These are phyloP conservation scores for Geotrichum citri-aurantii DNA, from an alignment of 1,139 yeast genomes.

Conservation along the genomic window DNA sequence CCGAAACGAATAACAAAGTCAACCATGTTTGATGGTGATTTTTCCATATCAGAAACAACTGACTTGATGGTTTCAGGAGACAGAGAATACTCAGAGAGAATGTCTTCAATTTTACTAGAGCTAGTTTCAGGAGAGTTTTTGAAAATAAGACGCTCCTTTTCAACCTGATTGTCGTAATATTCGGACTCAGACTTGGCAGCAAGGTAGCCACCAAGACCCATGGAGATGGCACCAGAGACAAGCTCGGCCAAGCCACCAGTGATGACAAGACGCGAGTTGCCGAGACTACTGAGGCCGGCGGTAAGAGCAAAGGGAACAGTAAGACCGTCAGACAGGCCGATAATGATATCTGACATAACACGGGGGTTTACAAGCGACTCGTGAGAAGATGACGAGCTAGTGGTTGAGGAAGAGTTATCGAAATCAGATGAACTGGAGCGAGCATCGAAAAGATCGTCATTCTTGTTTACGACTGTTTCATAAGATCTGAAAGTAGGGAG, in stretches of 20 bases:
- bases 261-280: slow-evolving; percentile 65
- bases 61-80: slow-evolving; percentile 54
- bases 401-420: background rate
- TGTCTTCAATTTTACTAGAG: slow-evolving; percentile 57
- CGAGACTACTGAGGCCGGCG: slow-evolving; percentile 72
- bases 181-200: slow-evolving; percentile 78
- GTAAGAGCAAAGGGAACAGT: slow-evolving; percentile 83
- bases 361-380: slow-evolving; percentile 40
- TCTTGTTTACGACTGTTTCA: slow-evolving; percentile 22
- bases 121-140: slow-evolving; percentile 48
- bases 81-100: slow-evolving; percentile 64
- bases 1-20: slow-evolving; percentile 70
- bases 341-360: slow-evolving; percentile 71
- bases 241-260: slow-evolving; percentile 86
- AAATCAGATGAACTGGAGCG: slow-evolving; percentile 5
- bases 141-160: slow-evolving; percentile 54
- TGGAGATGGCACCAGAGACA: slow-evolving; percentile 76
- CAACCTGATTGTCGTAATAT: slow-evolving; percentile 45
- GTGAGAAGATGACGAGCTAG: slow-evolving; percentile 15
- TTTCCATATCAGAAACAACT: slow-evolving; percentile 58
- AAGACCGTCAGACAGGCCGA: slow-evolving; percentile 74
- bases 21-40: slow-evolving; percentile 54
- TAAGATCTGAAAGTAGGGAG: slow-evolving; percentile 30
- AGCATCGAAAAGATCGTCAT: slow-evolving; percentile 18
- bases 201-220: slow-evolving; percentile 79